Evolutionary conservation across 2,329 filamentous ascomycete species (phyloP).

Genomic region (Leptoxyphium fumago): DNA sequence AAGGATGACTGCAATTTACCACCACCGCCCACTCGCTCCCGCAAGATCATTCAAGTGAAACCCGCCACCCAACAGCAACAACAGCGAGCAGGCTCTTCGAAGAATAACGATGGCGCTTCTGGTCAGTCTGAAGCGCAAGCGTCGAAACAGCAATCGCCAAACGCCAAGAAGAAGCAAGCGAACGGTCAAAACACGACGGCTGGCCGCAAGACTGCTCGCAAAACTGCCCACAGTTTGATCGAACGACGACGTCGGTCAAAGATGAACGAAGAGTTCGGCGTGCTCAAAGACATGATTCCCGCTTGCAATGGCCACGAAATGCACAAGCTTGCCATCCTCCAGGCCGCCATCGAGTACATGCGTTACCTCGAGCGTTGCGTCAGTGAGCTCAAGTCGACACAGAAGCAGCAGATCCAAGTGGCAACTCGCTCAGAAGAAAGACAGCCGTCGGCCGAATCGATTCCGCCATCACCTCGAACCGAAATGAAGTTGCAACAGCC

Average conservation of each 20-base stretch:
- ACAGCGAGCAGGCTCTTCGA: slow-evolving; percentile 2
- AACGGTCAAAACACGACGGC: slow-evolving; percentile 59
- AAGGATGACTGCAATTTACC: slow-evolving; percentile 66
- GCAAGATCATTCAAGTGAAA: slow-evolving; percentile 99
- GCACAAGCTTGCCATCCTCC: slow-evolving; percentile 87
- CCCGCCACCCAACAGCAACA: slow-evolving; percentile 34
- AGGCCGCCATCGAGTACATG: slow-evolving; percentile 95
- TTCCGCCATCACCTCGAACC: slow-evolving; percentile 20
- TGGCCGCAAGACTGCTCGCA: slow-evolving; percentile 85
- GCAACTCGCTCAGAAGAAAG: slow-evolving; percentile 2
- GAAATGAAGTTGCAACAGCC: slow-evolving; percentile 26
- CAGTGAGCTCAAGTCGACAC: slow-evolving; percentile 53
- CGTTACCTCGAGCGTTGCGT: slow-evolving; percentile 87
- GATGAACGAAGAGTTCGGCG: slow-evolving; percentile 97
- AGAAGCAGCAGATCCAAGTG: slow-evolving; percentile 9
- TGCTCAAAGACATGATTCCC: slow-evolving; percentile 88
- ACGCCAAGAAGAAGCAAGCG: slow-evolving; percentile 60
- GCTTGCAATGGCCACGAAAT: slow-evolving; percentile 88
- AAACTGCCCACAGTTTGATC: slow-evolving; percentile 91
- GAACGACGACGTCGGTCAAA: slow-evolving; percentile 80
- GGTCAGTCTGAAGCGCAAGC: slow-evolving; percentile 3
- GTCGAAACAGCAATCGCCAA: slow-evolving; percentile 3
- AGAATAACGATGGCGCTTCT: neutral
- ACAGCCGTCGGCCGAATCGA: slow-evolving; percentile 3
- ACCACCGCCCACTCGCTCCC: slow-evolving; percentile 76